Evolutionary conservation across 371 early-diverging fungal species (phyloP), one percentile per base, ranked within the genome.

Genomic region (Lichtheimia corymbifera): DNA sequence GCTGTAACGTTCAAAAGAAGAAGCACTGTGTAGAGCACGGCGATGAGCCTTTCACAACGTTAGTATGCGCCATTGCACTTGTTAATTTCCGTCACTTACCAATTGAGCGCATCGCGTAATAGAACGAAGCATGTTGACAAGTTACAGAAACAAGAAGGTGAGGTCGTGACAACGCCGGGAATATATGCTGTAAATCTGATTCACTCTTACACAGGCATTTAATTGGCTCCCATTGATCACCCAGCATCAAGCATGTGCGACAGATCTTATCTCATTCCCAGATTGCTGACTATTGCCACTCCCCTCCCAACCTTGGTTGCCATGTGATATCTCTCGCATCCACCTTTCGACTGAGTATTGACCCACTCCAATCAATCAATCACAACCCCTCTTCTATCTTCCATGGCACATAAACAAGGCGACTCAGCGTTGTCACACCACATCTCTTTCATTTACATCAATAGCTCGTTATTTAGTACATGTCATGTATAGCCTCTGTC

Each of bases 1-100:
- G 55, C 43, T 35, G 17, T 41, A 17, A 20, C 18, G 4, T 41
- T 22, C 54, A 9, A n/a, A 18, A 1, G 24, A 17, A 4, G 42
- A 14, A 12, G 54, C 17, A 5, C 18, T 53, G 14, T 54, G 35
- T 7, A 41, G 54, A 17, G 28, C 25, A 17, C 41, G 54, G 18
- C 54, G 54, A 41, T 41, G 54, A 20, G 54, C 54, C 54, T 54
- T 52, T 52, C 27, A 27, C 17, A 17, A 24, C 5, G 35, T 35
- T 2, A 35, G 35, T 11, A 47, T 47, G 47, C n/a, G 14, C 6
- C n/a, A 22, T 18, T 12, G 47, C 47, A 9, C 22, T 22, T 13
- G 22, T 47, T 7, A 2, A 47, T 22, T 22, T 5, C 44, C 7
- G 47, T 22, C 22, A 18, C 47, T 47, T 17, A 47, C 47, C 47